Conservation (phyloP, 441 rosid species). For the Cnidoscolus chayamansa region DNA sequence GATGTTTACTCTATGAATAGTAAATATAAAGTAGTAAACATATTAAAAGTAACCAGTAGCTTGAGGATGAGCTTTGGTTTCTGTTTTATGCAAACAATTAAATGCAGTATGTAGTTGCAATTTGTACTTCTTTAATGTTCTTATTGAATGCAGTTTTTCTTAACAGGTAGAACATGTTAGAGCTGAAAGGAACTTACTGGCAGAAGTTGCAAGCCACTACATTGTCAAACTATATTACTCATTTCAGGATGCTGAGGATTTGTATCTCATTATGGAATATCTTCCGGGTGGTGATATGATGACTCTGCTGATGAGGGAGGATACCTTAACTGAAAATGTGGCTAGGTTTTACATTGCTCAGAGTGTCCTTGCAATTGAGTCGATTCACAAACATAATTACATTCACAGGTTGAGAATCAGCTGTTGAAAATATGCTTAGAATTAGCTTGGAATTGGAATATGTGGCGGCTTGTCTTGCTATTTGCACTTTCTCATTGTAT, state of each 20-base stretch:
- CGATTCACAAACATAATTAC: constrained; percentile 88
- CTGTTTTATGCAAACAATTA: neutral
- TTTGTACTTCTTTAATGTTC: constrained; percentile 11
- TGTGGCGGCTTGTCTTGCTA: constrained; percentile 4
- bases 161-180: constrained; percentile 93
- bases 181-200: constrained; percentile 95
- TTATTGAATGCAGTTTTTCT: constrained; percentile 18
- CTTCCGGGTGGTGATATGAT: constrained; percentile 98
- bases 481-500: constrained; percentile 26
- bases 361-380: constrained; percentile 90
- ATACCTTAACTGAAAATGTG: constrained; percentile 81
- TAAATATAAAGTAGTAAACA: too few species aligned
- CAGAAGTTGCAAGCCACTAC: constrained; percentile 95
- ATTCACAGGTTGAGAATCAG: constrained; percentile 69
- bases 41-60: neutral
- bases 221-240: constrained; percentile 95
- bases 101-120: constrained; percentile 7
- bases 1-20: neutral
- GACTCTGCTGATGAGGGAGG: constrained; percentile 94
- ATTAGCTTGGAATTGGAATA: constrained; percentile 16
- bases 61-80: neutral
- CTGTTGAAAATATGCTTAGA: constrained; percentile 16
- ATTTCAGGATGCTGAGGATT: constrained; percentile 88
- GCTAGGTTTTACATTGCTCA: constrained; percentile 93
- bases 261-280: constrained; percentile 93